Percentiles rank a stretch among this genome's conserved stretches.
These are phyloP conservation scores for Cryphonectria parasitica DNA, from an alignment of 2,329 filamentous ascomycete species.

Conservation along the genomic window DNA sequence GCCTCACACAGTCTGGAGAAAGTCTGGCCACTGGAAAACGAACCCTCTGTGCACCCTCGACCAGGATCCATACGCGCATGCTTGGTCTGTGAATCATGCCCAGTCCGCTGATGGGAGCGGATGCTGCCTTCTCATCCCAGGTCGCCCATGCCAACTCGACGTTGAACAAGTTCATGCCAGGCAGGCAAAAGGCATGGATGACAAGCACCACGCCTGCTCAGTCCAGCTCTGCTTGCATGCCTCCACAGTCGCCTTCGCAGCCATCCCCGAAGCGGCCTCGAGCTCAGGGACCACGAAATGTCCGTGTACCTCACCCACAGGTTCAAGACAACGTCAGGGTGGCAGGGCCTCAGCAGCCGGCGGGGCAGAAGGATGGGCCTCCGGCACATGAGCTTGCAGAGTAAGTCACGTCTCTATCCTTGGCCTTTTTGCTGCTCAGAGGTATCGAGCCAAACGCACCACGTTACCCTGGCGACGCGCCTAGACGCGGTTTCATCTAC, in stretches of 20 bases:
- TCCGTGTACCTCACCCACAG: slow-evolving; percentile 4
- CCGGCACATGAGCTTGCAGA: not conserved
- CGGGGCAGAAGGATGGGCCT: not conserved
- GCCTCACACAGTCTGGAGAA: not conserved
- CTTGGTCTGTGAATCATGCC: slow-evolving; percentile 27
- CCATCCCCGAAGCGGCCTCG: not conserved
- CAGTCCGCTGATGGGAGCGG: slow-evolving; percentile 13
- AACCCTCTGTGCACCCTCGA: not conserved
- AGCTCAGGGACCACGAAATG: not conserved
- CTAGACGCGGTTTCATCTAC: not conserved
- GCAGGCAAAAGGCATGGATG: slow-evolving; percentile 38
- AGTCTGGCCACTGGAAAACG: not conserved
- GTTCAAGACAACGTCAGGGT: not conserved
- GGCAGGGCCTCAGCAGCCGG: not conserved
- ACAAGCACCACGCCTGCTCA: slow-evolving; percentile 28
- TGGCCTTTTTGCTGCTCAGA: not conserved
- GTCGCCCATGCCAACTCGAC: slow-evolving; percentile 39
- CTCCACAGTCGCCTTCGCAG: not conserved
- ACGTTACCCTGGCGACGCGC: too few relatives aligned
- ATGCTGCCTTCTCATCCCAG: slow-evolving; percentile 22
- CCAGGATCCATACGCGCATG: not conserved
- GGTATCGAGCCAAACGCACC: not conserved
- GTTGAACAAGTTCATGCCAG: slow-evolving; percentile 37
- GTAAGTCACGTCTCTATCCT: not conserved
- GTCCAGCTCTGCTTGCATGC: slow-evolving; percentile 27